Evolutionary conservation across 2,329 filamentous ascomycete species (phyloP), one percentile per base, ranked within the genome.

Genomic region (Phoma sp.): DNA sequence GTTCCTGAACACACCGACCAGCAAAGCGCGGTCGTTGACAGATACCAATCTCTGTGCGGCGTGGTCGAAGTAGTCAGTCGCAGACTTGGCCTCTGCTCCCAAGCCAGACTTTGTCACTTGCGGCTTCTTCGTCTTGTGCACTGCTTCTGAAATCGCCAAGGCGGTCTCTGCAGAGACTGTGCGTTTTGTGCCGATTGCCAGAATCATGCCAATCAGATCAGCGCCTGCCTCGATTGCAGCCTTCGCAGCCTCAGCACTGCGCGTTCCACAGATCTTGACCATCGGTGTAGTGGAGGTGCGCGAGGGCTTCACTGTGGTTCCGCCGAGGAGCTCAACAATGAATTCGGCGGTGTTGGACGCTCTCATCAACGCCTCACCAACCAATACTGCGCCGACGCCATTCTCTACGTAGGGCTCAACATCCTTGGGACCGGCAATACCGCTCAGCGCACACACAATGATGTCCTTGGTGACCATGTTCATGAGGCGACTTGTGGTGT

Each of bases 321-420:
- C 80, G 35, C 90, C 88, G 62, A 96, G 90, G 23, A 99, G 85
- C 66, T 93, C 84, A 30, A 85, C 83, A 69, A 98, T 96, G 77
- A 99, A 99, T 22, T 82, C 79, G 22, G 87, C 84, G 9, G 92
- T 92, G 68, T 98, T 86, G 9, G 88, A 83, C 2, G 95, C 93
- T 57, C 91, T 87, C 93, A 99, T 98, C 61, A 99, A 86, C 46
- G 96, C 91, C 75, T 99, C 95, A 13, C 95, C 95, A 7, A 99
- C 93, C 4, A 99, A 84, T 10, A 99, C 89, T 44, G 93, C 95
- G 64, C 93, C 91, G 43, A 99, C 91, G 18, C 93, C 93, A 66
- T 96, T 93, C 55, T 87, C 87, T 71, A 91, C 88, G 75, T 96
- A 97, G 58, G 90, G 87, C 57, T 90, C 80, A 5, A 99, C 93